Evolutionary conservation across 768 basidiomycete genomes (phyloP), one percentile per base, ranked within the genome.

Genomic region (Xerocomellus chrysenteron): DNA sequence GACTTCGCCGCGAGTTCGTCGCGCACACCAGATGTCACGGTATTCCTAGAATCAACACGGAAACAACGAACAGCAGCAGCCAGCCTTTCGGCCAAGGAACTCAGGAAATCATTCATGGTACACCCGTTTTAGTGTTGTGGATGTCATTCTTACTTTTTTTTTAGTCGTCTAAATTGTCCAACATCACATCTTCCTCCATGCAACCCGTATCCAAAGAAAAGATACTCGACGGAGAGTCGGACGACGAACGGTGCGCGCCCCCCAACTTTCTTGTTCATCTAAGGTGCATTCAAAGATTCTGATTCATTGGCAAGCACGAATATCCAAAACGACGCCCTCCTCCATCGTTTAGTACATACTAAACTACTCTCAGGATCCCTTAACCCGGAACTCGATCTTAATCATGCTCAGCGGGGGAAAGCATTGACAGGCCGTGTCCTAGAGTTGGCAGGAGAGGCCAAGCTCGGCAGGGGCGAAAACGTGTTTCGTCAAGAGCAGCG

Each of bases 261-360:
- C n/a, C 17, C 5, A 42, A 17, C 32, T 33, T 42, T 37, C 24
- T 42, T 30, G 14, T 52, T 30, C 19, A 19, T 26, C 5, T 36
- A 17, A 35, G 19, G 32, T 50, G 4, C 21, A 30, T 33, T 24
- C 19, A 49, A 46, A 54, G 32, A 14, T 39, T 42, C 36, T 55
- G 51, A 47, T 37, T 48, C 24, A 19, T 30, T 47, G 42, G 44
- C 12, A 64, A 94, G 92, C 47, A 82, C 87, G 19, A 89, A 90
- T 68, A 73, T 76, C 11, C 84, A 88, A 60, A 93, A 94, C 51
- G 92, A 94, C 66, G 86, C 84, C 1, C 70, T 88, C 26, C 79
- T 94, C 14, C 90, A 92, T 68, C 85, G 83, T 50, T 76, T 94
- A 6, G 80, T 94, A 16, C 92, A 94, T 67, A 92, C 91, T 0